Evolutionary conservation across 2,329 filamentous ascomycete genomes (phyloP), one percentile per base, ranked within the genome.

Genomic region (Didymella lethalis): DNA sequence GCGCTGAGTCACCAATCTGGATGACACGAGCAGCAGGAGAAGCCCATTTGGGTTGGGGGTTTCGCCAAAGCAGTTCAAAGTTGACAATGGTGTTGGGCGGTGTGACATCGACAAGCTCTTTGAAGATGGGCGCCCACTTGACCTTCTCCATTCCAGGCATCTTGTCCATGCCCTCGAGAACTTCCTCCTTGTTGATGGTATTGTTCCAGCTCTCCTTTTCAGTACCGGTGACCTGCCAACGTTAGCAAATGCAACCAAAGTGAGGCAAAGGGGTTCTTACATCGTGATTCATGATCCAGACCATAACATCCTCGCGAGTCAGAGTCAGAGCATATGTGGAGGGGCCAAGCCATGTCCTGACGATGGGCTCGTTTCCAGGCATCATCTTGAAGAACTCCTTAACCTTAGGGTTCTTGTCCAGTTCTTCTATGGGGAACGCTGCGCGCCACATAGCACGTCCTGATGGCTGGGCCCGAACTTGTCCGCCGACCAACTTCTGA

Each of bases 201-300:
- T 81, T 78, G 73, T 70, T 80, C 80, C 80, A 82, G 56, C 67
- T 78, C 60, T 82, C 80, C 36, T 78, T 75, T 51, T 80, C 79
- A 34, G 71, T 77, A 54, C 78, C 79, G 12, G 79, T 81, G 7
- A 77, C 77, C 77, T 79, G 25, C n/a, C 10, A 10, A 1, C 23
- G 38, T 73, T 52, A 73, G 61, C 12, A 10, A 26, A n/a, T 10
- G 5, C 12, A 48, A 25, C 16, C 25, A 0, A 32, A 23, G 1
- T 32, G 4, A 12, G n/a, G 16, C 2, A 18, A n/a, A 10, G 5
- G 3, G 41, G 7, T 28, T 44, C 72, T 64, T 62, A 76, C 79
- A 62, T 81, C 79, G 69, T 81, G 79, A 67, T 82, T 82, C 74
- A 82, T 78, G 68, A 82, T 81, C 80, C 80, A 82, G 23, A 82